Base-by-base conservation (phyloP, 148 eudicot species). In the Vaccinium darrowii region DNA sequence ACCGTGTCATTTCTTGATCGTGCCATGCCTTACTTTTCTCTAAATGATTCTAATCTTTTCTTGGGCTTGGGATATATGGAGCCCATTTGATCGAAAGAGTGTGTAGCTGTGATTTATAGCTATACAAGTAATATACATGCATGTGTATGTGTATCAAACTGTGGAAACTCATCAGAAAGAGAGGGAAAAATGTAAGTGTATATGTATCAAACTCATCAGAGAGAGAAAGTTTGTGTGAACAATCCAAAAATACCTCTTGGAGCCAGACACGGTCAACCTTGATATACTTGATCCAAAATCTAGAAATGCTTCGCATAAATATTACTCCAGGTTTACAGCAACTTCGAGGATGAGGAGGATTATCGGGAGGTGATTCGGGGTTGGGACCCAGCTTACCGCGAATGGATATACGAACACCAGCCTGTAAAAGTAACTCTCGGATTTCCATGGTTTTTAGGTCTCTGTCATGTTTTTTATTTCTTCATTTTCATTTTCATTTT, bases 371-470 rank as follows among this genome's bases (percentile, higher is more conserved):
- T 19, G 65, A 60, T 60, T 18, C 27, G 7, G 25, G 23, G 3
- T 62, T n/a, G 8, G 12, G 3, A 15, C 5, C 0, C 63, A 7
- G 62, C 71, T 14, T 47, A 54, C 1, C 62, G 1, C 57, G 1
- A 2, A 14, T 12, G 19, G 78, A 49, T 78, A 30, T 79, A 78
- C 47, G 84, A 58, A 67, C 80, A 60, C 85, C 85, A 51, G 86
- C 84, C 76, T 71, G 69, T 23, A 88, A 53, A 19, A 88, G 83
- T n/a, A 88, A 74, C 80, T 86, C 88, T 36, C 76, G 86, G 83
- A 88, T 51, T 30, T 90, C 83, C 30, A 90, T 88, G 74, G n/a
- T 18, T 84, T 87, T 84, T 9, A 87, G 7, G 85, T 88, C 90
- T 86, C 85, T 73, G 11, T 36, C 86, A 3, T 36, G 1, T 36